These are phyloP conservation scores for Penicillium lividum DNA, from an alignment of 495 filamentous ascomycete species.

Conservation along the genomic window DNA sequence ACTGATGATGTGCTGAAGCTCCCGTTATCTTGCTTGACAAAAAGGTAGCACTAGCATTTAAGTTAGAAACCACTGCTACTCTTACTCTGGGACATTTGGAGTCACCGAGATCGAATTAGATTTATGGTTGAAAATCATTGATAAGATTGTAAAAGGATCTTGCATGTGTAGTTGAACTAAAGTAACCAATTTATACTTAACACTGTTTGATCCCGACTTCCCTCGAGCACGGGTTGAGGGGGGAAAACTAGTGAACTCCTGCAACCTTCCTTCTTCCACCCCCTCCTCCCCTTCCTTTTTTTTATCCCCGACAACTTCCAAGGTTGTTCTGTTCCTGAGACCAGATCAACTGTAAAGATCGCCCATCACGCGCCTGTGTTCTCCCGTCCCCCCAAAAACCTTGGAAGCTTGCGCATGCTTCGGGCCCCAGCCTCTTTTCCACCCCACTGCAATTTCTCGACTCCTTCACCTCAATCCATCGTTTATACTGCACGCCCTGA, in stretches of 20 bases:
- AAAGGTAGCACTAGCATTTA: background rate
- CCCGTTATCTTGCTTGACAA: background rate
- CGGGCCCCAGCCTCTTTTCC: conserved; percentile 1
- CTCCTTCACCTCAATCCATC: background rate
- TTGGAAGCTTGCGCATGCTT: conserved; percentile 13
- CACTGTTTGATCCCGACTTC: background rate
- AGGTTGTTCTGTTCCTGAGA: conserved; percentile 1
- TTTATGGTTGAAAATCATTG: background rate
- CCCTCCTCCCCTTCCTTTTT: conserved; percentile 10
- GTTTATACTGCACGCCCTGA: conserved; percentile 24
- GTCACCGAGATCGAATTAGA: background rate
- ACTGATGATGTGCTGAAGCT: conserved; percentile 10
- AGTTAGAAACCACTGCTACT: background rate
- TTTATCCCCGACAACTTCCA: conserved; percentile 4
- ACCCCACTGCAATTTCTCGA: conserved; percentile 6
- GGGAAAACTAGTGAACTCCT: conserved; percentile 19
- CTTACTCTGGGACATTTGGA: background rate
- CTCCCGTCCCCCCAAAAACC: conserved; percentile 11
- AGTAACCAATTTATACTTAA: background rate
- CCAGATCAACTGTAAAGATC: background rate
- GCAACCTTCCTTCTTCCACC: conserved; percentile 12
- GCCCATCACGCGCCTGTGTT: conserved; percentile 29
- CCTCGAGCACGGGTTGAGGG: conserved; percentile 3
- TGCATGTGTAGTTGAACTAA: background rate
- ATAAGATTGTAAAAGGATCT: background rate